Conservation (phyloP, 306 rosid genomes). For the Prunus mongolica region DNA sequence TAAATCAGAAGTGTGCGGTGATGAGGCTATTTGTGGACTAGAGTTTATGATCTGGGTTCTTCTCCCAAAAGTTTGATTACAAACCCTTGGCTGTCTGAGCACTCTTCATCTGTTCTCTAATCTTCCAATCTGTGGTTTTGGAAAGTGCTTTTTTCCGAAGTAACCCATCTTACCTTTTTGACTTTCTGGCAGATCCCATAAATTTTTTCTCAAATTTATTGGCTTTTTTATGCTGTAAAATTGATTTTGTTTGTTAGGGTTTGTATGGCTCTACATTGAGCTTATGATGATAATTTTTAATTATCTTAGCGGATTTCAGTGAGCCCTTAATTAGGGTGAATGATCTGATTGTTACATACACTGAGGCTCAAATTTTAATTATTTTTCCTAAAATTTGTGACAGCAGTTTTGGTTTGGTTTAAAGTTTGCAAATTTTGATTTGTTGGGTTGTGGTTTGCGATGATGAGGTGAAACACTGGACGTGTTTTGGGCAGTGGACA, state of each 20-base stretch:
- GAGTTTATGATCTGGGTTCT: slow-evolving; percentile 88
- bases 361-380: slow-evolving; percentile 45
- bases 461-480: slow-evolving; percentile 76
- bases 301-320: slow-evolving; percentile 99
- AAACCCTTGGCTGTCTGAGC: slow-evolving; percentile 99
- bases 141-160: neutral
- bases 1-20: slow-evolving; percentile 39
- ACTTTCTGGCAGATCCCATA: neutral
- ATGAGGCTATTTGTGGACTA: slow-evolving; percentile 73
- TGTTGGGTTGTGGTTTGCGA: slow-evolving; percentile 28
- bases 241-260: too few species aligned
- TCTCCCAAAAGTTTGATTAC: slow-evolving; percentile 54
- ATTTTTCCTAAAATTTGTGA: neutral
- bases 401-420: too few species aligned
- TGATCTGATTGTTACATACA: slow-evolving; percentile 97
- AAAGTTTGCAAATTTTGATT: neutral
- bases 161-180: neutral
- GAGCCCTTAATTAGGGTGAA: slow-evolving; percentile 48
- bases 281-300: slow-evolving; percentile 60
- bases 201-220: neutral
- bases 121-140: neutral
- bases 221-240: neutral
- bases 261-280: slow-evolving; percentile 14
- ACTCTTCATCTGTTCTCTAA: slow-evolving; percentile 2
- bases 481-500: slow-evolving; percentile 89